A percentile compares a stretch with the other conserved stretches of the same genome.
These are phyloP conservation scores for Pichia paraexigua DNA, from an alignment of 805 yeast genomes.

Conservation along the genomic window DNA sequence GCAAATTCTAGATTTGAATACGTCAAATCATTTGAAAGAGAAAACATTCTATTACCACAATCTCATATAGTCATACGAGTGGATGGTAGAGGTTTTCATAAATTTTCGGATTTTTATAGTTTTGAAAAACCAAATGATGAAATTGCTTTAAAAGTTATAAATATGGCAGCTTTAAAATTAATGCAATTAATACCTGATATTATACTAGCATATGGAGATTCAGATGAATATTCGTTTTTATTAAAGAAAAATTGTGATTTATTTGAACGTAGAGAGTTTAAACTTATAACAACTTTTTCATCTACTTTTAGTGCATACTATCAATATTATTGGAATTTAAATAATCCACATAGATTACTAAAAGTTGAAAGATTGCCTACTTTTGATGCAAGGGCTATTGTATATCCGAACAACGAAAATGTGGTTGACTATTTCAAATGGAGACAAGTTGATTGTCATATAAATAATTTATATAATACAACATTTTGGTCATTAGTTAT, in stretches of 20 bases:
- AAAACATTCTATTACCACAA: constrained; percentile 64
- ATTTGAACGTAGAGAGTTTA: constrained; percentile 78
- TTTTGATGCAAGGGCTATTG: constrained; percentile 86
- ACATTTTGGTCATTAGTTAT: constrained; percentile 81
- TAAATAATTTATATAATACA: constrained; percentile 89
- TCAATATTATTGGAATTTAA: constrained; percentile 54
- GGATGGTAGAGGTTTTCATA: constrained; percentile 93
- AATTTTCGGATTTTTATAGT: constrained; percentile 61
- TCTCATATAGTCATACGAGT: constrained; percentile 77
- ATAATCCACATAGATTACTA: constrained; percentile 42
- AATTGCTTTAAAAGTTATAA: constrained; percentile 73
- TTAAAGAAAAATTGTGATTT: constrained; percentile 53
- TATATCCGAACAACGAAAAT: constrained; percentile 57
- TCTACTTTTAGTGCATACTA: constrained; percentile 77
- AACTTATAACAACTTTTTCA: constrained; percentile 73
- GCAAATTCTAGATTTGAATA: constrained; percentile 86
- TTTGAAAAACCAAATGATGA: constrained; percentile 86
- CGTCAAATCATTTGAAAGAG: constrained; percentile 74
- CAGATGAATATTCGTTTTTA: constrained; percentile 89
- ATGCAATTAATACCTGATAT: constrained; percentile 64
- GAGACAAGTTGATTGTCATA: constrained; percentile 97
- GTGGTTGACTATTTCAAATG: constrained; percentile 82
- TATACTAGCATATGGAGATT: constrained; percentile 82
- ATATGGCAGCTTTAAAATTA: constrained; percentile 62
- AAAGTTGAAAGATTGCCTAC: constrained; percentile 54